Evolutionary conservation across 305 asterid genomes (phyloP), one percentile per base, ranked within the genome.

Genomic region (Fraxinus velutina): DNA sequence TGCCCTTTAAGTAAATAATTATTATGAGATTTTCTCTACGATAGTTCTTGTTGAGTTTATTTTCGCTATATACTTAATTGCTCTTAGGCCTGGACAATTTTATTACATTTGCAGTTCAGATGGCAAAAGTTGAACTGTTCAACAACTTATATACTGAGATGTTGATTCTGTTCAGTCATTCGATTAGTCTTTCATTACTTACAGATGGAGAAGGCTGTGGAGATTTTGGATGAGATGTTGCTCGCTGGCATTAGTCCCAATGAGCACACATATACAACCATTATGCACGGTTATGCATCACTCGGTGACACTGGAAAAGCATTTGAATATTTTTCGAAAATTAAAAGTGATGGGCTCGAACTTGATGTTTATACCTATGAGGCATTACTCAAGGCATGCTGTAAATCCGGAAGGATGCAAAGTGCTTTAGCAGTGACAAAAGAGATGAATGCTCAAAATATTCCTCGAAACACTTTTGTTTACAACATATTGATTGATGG

Each of bases 331-430:
- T 96, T 96, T 80, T 87, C 94, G 2, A 96, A 86, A 87, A 76
- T 93, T 5, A 94, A 94, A 84, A 88, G 80, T 2, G 98, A 94
- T 84, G 99, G 98, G 42, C 92, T 96, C 70, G 93, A 92, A 86
- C 92, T 96, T 64, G 99, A 96, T 79, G 96, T 94, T 52, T 96
- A 85, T 71, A 89, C 94, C 1, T 96, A 93, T 1, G 98, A 94
- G 90, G 99, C 99, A 55, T 89, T 96, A 79, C 99, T 96, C 87
- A 94, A 94, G 94, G 98, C 99, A 52, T 96, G 98, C 78, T 96
- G 99, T 83, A 96, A 96, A 89, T 68, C 99, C 60, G 99, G 99
- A 88, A 92, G 99, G 91, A 96, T 96, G 98, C 99, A 96, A 84
- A 94, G 99, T 87, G 99, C 99, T 87, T 88, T 96, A 89, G 98